Percentiles rank a stretch among this genome's conserved stretches.
Conservation (phyloP, 2,329 filamentous ascomycete species). For the Parascedosporium putredinis region DNA sequence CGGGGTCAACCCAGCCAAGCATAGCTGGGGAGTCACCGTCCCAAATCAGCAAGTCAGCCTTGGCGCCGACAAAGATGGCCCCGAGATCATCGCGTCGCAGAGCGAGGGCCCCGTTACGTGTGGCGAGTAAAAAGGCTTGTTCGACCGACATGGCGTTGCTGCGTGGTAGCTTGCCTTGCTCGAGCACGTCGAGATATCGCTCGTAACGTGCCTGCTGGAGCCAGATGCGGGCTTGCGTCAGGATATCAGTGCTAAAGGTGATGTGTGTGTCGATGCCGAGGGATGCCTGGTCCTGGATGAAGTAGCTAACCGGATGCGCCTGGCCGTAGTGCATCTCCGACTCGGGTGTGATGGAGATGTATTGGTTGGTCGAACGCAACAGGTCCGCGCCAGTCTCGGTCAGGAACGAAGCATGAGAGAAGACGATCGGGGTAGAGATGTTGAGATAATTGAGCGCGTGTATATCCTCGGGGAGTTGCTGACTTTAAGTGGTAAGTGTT, state of each 20-base stretch:
- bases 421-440: conserved; percentile 34
- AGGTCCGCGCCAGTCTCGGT: conserved; percentile 27
- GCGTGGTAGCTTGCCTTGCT: conserved; percentile 29
- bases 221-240: conserved; percentile 44
- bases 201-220: conserved; percentile 32
- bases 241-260: conserved; percentile 38
- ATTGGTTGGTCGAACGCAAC: conserved; percentile 38
- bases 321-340: conserved; percentile 51
- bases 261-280: conserved; percentile 46
- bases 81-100: conserved; percentile 41
- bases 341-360: conserved; percentile 47
- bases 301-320: conserved; percentile 30
- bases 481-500: too few species aligned
- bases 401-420: conserved; percentile 39
- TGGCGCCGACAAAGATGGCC: conserved; percentile 21
- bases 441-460: conserved; percentile 28
- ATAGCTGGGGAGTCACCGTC: conserved; percentile 30
- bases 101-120: conserved; percentile 39
- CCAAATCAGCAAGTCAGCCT: not conserved
- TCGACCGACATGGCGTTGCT: conserved; percentile 40
- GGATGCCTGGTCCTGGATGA: conserved; percentile 37
- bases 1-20: conserved; percentile 43
- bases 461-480: conserved; percentile 19
- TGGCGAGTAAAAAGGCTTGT: conserved; percentile 46
- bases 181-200: conserved; percentile 27